Percentiles rank a stretch among this genome's conserved stretches.
Evolutionary conservation across 1,139 yeast genomes (phyloP).

Genomic region (Sugiyamaella neomexicana): DNA sequence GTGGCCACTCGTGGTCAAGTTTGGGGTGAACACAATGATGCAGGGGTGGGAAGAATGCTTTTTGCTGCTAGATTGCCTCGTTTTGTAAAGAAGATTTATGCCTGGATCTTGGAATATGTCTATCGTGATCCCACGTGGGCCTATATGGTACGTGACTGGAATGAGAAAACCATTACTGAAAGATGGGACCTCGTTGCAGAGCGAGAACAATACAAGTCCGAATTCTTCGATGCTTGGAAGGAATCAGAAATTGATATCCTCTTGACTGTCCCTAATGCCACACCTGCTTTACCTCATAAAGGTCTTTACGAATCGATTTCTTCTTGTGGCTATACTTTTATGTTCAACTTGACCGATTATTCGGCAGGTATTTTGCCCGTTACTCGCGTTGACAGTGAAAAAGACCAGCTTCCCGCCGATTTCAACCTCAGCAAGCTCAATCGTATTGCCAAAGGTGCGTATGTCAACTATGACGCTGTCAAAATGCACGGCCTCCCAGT

Average conservation of each 20-base stretch:
- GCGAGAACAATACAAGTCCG: constrained; percentile 43
- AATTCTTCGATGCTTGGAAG: constrained; percentile 42
- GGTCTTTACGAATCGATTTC: constrained; percentile 42
- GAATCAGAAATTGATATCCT: constrained; percentile 42
- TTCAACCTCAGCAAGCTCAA: constrained; percentile 40
- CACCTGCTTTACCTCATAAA: constrained; percentile 45
- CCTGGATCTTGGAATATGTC: constrained; percentile 40
- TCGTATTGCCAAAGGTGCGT: constrained; percentile 45
- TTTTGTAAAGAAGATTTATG: constrained; percentile 40
- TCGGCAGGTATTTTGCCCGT: constrained; percentile 62
- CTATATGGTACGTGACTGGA: constrained; percentile 44
- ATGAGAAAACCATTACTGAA: constrained; percentile 41
- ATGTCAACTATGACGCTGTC: constrained; percentile 52
- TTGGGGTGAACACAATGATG: constrained; percentile 42
- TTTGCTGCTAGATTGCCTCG: constrained; percentile 41
- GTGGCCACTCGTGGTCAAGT: constrained; percentile 38
- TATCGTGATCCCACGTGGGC: constrained; percentile 44
- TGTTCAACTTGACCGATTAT: constrained; percentile 60
- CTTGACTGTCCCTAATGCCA: constrained; percentile 44
- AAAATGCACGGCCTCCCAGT: constrained; percentile 65
- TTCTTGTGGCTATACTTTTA: constrained; percentile 54
- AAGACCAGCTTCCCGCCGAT: constrained; percentile 43
- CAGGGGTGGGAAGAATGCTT: constrained; percentile 42
- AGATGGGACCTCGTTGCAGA: constrained; percentile 43
- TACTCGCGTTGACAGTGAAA: constrained; percentile 50